phyloP scores from a whole-genome alignment of 1,284 basidiomycete species.

The Pulchroboletus neoregius region DNA sequence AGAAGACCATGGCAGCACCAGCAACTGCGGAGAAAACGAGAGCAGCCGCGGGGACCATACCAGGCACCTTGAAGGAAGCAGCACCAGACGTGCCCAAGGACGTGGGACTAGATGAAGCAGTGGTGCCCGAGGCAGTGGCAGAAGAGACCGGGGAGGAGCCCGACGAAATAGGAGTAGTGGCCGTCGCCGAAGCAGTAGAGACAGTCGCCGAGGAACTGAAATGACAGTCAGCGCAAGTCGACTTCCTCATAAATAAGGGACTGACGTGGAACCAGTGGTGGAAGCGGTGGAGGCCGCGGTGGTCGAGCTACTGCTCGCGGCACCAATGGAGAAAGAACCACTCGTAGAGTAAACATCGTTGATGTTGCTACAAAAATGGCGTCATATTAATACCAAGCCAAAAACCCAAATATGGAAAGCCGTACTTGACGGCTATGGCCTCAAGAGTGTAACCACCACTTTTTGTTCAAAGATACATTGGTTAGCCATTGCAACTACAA shows the following conservation, averaged over 20 bases:
- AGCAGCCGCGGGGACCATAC: conserved; percentile 35
- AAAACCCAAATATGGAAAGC: not conserved
- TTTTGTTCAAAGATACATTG: not conserved
- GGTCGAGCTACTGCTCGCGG: conserved; percentile 22
- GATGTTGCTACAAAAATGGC: conserved; percentile 43
- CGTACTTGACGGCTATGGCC: conserved; percentile 44
- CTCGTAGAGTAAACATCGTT: conserved; percentile 43
- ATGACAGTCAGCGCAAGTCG: not conserved
- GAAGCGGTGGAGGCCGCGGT: conserved; percentile 19
- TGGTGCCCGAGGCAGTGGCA: not conserved
- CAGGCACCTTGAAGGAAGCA: conserved; percentile 22
- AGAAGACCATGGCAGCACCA: conserved; percentile 43
- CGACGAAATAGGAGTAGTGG: conserved; percentile 1
- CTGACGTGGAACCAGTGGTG: conserved; percentile 4
- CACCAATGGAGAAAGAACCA: conserved; percentile 42
- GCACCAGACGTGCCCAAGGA: conserved; percentile 27
- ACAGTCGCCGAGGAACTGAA: conserved; percentile 3
- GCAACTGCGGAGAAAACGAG: conserved; percentile 41
- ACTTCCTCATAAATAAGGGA: not conserved
- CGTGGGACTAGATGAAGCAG: conserved; percentile 21
- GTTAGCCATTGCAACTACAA: conserved; percentile 1
- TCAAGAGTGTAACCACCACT: conserved; percentile 46
- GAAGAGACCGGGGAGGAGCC: not conserved
- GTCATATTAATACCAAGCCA: not conserved
- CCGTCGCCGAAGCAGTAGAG: not conserved